Evolutionary conservation across 495 filamentous ascomycete genomes (phyloP).

Genomic region (Extremus antarcticus): DNA sequence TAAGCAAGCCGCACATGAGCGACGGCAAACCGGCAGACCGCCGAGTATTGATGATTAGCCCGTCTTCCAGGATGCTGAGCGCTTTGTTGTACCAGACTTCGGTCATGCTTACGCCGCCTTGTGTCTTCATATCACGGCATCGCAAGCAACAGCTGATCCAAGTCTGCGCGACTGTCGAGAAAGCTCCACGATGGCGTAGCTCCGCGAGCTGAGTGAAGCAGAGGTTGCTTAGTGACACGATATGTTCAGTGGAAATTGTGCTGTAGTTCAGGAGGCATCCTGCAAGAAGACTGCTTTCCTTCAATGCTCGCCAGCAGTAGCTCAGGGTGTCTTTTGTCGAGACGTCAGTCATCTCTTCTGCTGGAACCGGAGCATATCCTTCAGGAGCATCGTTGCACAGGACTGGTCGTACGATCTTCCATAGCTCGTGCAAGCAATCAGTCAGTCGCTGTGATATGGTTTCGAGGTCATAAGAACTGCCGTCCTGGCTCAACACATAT

Average conservation of each 20-base stretch:
- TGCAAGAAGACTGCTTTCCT: slow-evolving; percentile 66
- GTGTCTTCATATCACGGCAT: slow-evolving; percentile 32
- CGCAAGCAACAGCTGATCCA: slow-evolving; percentile 65
- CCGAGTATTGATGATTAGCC: slow-evolving; percentile 68
- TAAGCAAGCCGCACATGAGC: slow-evolving; percentile 65
- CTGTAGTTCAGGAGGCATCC: slow-evolving; percentile 40
- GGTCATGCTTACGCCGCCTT: slow-evolving; percentile 34
- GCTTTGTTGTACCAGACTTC: slow-evolving; percentile 52
- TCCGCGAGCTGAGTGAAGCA: slow-evolving; percentile 72
- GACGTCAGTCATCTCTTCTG: slow-evolving; percentile 54
- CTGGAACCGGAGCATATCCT: slow-evolving; percentile 64
- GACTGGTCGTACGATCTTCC: slow-evolving; percentile 60
- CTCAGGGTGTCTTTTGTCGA: slow-evolving; percentile 79
- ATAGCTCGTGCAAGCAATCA: slow-evolving; percentile 50
- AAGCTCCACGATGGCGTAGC: slow-evolving; percentile 83
- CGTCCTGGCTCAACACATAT: slow-evolving; percentile 20
- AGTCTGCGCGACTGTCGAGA: slow-evolving; percentile 82
- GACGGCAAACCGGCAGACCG: slow-evolving; percentile 86
- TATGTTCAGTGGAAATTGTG: slow-evolving; percentile 27
- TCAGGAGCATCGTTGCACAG: slow-evolving; percentile 89
- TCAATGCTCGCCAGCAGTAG: slow-evolving; percentile 84
- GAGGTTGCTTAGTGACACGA: slow-evolving; percentile 50
- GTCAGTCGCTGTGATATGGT: slow-evolving; percentile 34
- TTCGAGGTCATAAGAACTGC: neutral
- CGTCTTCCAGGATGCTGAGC: slow-evolving; percentile 43